Evolutionary conservation across 164 flowering plant species (phyloP).

Genomic region (Chloranthus sessilifolius): DNA sequence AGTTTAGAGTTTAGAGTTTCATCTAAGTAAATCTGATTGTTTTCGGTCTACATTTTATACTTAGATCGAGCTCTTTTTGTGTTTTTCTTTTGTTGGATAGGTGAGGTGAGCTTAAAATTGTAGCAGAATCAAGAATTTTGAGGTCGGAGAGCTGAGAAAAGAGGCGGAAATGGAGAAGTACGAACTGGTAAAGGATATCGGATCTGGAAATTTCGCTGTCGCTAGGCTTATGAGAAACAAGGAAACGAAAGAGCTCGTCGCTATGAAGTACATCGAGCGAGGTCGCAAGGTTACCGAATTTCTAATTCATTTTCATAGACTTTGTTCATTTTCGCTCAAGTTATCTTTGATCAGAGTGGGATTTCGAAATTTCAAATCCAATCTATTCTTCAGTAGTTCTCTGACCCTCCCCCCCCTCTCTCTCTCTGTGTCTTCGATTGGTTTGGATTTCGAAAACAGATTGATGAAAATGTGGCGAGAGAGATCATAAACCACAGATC

Average conservation of each 20-base stretch:
- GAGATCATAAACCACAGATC: conserved; percentile 91
- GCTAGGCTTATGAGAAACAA: conserved; percentile 72
- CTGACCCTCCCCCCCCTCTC: background rate
- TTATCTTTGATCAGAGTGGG: too few species aligned
- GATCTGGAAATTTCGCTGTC: conserved; percentile 71
- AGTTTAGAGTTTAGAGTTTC: too few species aligned
- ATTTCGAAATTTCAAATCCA: too few species aligned
- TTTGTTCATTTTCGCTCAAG: too few species aligned
- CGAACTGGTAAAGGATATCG: conserved; percentile 60
- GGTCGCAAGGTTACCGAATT: conserved; percentile 52
- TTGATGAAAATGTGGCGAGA: conserved; percentile 91
- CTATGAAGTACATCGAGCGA: conserved; percentile 69
- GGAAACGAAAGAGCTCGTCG: conserved; percentile 58
- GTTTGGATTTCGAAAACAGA: conserved; percentile 33
- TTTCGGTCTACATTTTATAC: too few species aligned
- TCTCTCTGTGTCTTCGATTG: background rate
- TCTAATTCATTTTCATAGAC: background rate
- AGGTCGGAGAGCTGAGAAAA: background rate
- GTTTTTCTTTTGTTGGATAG: too few species aligned
- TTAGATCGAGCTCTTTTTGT: too few species aligned
- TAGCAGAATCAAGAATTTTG: too few species aligned
- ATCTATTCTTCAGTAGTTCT: too few species aligned
- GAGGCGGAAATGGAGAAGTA: conserved; percentile 52
- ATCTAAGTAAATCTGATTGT: too few species aligned
- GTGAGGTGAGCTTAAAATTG: too few species aligned